phyloP scores from a whole-genome alignment of 179 eudicot genomes.

The Spergularia azorica region DNA sequence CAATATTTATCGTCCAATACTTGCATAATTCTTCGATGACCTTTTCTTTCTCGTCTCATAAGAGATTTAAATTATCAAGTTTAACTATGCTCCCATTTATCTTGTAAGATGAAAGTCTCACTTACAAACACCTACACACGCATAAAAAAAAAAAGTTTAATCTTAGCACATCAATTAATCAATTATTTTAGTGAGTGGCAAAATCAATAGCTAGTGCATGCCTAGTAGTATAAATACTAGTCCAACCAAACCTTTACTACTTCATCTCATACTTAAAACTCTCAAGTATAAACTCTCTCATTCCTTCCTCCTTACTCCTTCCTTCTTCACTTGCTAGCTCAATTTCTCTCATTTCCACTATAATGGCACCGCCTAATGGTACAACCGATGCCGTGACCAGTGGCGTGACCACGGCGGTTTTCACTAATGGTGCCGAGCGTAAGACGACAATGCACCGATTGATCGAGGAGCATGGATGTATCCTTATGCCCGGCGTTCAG shows the following conservation, averaged over 20 bases:
- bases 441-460: constrained; percentile 34
- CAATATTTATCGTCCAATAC: no score
- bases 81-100: no score
- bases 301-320: not conserved
- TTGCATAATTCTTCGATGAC: no score
- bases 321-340: not conserved
- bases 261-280: not conserved
- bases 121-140: no score
- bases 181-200: no score
- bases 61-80: no score
- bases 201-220: not conserved
- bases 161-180: no score
- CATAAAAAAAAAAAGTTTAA: no score
- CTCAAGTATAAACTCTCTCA: not conserved
- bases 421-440: not conserved
- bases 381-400: not conserved
- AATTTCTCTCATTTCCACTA: not conserved
- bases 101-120: no score
- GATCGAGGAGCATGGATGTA: constrained; percentile 35
- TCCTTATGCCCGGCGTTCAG: constrained; percentile 36
- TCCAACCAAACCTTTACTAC: not conserved
- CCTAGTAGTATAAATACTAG: not conserved
- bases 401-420: not conserved
- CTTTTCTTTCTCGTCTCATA: no score
- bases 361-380: not conserved